Conservation (phyloP, 345 rosid genomes). For the Eucalyptus camaldulensis region DNA sequence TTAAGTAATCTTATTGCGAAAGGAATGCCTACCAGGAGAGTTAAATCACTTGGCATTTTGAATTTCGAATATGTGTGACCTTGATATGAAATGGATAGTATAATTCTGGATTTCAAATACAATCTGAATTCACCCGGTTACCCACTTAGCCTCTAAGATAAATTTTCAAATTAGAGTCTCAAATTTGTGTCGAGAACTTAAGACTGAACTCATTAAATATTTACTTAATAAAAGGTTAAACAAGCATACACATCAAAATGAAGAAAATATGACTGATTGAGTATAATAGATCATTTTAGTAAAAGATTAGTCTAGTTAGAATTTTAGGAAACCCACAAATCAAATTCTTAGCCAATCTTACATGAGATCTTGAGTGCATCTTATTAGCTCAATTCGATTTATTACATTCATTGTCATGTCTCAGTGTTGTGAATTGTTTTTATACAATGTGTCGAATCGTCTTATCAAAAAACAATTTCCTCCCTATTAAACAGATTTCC, state of each 20-base stretch:
- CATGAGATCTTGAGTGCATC: rapidly evolving
- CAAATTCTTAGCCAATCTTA: neutral
- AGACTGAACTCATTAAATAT: neutral
- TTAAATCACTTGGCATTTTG: neutral
- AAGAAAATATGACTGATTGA: neutral
- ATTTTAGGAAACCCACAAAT: neutral
- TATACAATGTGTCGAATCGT: rapidly evolving
- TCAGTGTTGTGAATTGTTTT: neutral
- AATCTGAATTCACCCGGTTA: neutral
- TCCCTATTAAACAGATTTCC: neutral
- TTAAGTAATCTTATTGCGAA: neutral
- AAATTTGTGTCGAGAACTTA: neutral
- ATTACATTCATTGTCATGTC: neutral
- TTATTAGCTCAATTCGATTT: rapidly evolving
- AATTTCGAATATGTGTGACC: neutral
- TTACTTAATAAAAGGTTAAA: neutral
- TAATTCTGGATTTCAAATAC: neutral
- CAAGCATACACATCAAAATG: neutral
- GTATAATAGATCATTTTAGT: neutral
- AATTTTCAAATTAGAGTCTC: neutral
- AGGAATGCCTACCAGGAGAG: neutral
- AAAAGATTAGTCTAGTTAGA: neutral
- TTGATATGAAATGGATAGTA: neutral
- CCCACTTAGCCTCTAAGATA: no score
- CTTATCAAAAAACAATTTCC: neutral